Evolutionary conservation across 2,329 filamentous ascomycete genomes (phyloP).

Genomic region (Nigrospora oryzae): DNA sequence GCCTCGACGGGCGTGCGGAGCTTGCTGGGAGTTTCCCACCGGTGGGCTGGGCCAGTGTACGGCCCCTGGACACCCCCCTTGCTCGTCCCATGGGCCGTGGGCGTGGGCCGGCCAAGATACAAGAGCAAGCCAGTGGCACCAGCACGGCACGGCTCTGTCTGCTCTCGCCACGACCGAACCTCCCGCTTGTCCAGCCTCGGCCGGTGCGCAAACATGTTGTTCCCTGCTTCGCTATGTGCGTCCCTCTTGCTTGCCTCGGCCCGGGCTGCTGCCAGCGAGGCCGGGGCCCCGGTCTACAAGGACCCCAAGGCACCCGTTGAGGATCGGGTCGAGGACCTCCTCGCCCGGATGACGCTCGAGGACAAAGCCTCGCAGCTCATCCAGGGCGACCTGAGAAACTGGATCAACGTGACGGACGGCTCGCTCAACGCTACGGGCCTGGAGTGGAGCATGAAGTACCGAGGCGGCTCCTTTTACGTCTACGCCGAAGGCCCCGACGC

Average conservation of each 20-base stretch:
- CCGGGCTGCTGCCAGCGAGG: constrained; percentile 8
- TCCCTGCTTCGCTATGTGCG: constrained; percentile 5
- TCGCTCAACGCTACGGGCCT: constrained; percentile 61
- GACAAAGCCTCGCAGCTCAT: constrained; percentile 66
- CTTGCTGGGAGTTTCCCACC: no score
- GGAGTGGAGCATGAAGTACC: constrained; percentile 55
- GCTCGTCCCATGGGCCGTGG: no score
- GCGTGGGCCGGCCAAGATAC: no score
- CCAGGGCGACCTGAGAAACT: constrained; percentile 64
- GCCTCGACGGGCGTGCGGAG: no score
- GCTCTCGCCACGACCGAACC: no score
- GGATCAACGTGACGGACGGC: constrained; percentile 60
- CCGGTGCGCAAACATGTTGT: not conserved
- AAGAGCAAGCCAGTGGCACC: no score
- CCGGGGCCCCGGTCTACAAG: constrained; percentile 43
- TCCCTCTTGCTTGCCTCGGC: constrained; percentile 8
- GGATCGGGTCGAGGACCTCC: constrained; percentile 56
- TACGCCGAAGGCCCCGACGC: constrained; percentile 63
- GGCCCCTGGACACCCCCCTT: no score
- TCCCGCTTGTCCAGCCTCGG: not conserved
- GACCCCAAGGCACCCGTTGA: constrained; percentile 54
- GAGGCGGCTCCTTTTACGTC: constrained; percentile 65
- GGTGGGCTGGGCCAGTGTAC: no score
- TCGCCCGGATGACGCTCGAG: constrained; percentile 65
- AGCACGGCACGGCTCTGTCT: no score